These are phyloP conservation scores for Serendipita sp. DNA, from an alignment of 768 basidiomycete species.

Conservation along the genomic window DNA sequence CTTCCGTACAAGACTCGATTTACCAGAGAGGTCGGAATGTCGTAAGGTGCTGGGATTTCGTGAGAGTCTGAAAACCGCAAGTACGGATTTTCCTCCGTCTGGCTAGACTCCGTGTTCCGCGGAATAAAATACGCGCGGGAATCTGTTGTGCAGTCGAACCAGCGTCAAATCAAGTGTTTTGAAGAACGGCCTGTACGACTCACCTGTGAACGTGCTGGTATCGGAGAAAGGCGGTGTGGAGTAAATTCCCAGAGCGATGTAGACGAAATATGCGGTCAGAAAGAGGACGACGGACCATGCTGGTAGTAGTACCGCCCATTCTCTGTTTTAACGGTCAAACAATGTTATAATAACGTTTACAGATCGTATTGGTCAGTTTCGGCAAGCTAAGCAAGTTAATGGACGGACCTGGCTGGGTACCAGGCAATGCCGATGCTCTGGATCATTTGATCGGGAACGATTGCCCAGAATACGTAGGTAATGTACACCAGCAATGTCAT, in stretches of 20 bases:
- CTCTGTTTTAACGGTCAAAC: conserved; percentile 27
- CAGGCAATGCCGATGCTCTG: conserved; percentile 51
- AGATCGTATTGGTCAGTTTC: neutral
- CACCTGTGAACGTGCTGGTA: conserved; percentile 52
- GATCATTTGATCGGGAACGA: conserved; percentile 60
- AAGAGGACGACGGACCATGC: conserved; percentile 57
- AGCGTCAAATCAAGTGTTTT: conserved; percentile 7
- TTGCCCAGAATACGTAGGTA: conserved; percentile 63
- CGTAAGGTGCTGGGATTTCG: conserved; percentile 52
- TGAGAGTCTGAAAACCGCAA: conserved; percentile 29
- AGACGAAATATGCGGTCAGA: conserved; percentile 60
- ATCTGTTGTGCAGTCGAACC: conserved; percentile 28
- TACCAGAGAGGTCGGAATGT: conserved; percentile 68
- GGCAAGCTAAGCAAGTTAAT: neutral
- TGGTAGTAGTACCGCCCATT: conserved; percentile 74
- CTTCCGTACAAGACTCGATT: conserved; percentile 50
- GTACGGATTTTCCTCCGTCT: conserved; percentile 27
- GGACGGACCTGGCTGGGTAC: conserved; percentile 70
- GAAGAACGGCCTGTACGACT: conserved; percentile 12
- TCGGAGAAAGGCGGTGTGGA: conserved; percentile 57
- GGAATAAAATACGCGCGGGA: conserved; percentile 36
- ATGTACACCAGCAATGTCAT: conserved; percentile 55
- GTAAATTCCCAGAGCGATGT: conserved; percentile 58
- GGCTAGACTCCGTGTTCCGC: conserved; percentile 1
- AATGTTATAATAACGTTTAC: conserved; percentile 5